Evolutionary conservation across 2,329 filamentous ascomycete species (phyloP).

Genomic region (Calonectria ilicicola): DNA sequence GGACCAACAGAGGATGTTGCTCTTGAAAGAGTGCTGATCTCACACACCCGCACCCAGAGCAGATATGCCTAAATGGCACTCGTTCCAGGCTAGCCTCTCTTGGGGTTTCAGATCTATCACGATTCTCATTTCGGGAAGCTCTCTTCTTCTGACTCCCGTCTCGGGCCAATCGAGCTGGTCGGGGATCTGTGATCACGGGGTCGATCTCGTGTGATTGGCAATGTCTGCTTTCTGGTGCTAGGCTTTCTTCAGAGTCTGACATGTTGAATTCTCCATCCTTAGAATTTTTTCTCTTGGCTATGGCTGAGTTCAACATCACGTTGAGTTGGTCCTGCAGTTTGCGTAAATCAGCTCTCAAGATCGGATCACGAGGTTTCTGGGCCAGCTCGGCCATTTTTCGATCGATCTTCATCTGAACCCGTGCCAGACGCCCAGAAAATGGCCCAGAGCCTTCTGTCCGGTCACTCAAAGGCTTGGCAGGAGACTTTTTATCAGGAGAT

Average conservation of each 20-base stretch:
- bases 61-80: constrained; percentile 46
- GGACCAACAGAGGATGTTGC: constrained; percentile 44
- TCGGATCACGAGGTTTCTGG: constrained; percentile 33
- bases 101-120: background rate
- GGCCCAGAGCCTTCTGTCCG: constrained; percentile 17
- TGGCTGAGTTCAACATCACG: constrained; percentile 42
- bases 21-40: constrained; percentile 51
- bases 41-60: constrained; percentile 50
- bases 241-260: background rate
- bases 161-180: background rate
- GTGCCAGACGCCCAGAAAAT: constrained; percentile 37
- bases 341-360: constrained; percentile 39
- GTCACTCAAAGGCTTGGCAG: background rate
- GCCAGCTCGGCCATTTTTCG: constrained; percentile 40
- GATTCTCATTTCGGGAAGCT: background rate
- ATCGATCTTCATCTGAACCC: constrained; percentile 44
- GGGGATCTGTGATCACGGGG: no score
- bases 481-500: background rate
- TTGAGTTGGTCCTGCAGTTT: constrained; percentile 47
- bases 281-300: constrained; percentile 17
- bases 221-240: background rate
- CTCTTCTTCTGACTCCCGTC: background rate
- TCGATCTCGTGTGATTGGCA: background rate
- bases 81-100: constrained; percentile 35
- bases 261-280: background rate